Evolutionary conservation across 2,329 filamentous ascomycete genomes (phyloP), one percentile per base, ranked within the genome.

Genomic region (Arthrinium phaeospermum): DNA sequence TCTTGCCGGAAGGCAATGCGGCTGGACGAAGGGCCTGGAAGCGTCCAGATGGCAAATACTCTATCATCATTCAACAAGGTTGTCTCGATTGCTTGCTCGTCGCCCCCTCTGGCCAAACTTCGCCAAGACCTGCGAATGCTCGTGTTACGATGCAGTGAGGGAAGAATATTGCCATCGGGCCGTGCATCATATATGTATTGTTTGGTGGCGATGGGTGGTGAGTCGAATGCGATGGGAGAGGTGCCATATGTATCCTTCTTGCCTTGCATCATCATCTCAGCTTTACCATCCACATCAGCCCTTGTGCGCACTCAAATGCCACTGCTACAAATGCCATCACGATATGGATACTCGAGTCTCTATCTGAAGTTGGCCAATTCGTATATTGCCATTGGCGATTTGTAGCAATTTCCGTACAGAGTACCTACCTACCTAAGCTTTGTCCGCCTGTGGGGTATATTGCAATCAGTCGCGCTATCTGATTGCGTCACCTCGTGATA

Each of bases 131-230:
- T 46, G 57, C 57, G 37, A 57, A 37, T 71, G 22, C 44, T 71
- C 70, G 70, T 71, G 46, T 71, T 71, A 67, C 61, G 61, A 27
- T 68, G 61, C 57, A 47, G 68, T 37, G 68, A 69, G 34, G 68
- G 57, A 64, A 41, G 16, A 64, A 64, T 64, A 41, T 64, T 64
- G 57, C 57, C 57, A 64, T 64, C 57, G 57, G 57, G 34, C 57
- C 57, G 57, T 64, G 57, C 34, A 41, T 64, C 34, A 64, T 41
- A 12, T n/a, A 64, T 37, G 30, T 64, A 64, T 64, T 64, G 57
- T 41, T 64, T 41, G 34, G 57, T 41, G 57, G 57, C 57, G 57
- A 64, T 24, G 22, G 30, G 30, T 41, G 22, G 19, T 64, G 53
- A 64, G 34, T 41, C 34, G 34, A 41, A 41, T 41, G 57, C 57